These are phyloP conservation scores for Alnus rubra DNA, from an alignment of 306 rosid species.

Conservation along the genomic window DNA sequence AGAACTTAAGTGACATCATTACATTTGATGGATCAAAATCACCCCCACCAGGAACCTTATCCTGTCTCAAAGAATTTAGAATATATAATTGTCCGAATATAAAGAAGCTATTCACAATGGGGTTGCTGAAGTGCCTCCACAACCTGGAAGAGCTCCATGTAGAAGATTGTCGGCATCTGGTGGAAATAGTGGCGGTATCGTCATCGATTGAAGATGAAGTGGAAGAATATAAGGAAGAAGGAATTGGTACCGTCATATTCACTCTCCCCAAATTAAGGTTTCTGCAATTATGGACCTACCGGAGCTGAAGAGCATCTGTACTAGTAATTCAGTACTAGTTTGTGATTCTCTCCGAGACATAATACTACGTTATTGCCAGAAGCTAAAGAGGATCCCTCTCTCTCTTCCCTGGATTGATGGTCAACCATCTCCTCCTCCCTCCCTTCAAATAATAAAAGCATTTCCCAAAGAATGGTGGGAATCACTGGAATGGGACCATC, in stretches of 20 bases:
- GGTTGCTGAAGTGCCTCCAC: not conserved
- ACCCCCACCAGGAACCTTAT: not conserved
- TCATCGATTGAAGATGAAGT: not conserved
- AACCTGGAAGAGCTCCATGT: conserved; percentile 4
- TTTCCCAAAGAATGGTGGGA: conserved; percentile 28
- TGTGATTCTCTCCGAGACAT: conserved; percentile 10
- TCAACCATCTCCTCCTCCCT: conserved; percentile 18
- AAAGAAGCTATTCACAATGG: not conserved
- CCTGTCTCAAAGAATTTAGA: conserved; percentile 5
- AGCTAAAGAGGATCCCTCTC: conserved; percentile 18
- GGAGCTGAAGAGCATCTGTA: conserved; percentile 12
- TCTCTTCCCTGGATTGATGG: not conserved
- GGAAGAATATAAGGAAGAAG: not conserved
- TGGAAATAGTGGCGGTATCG: conserved; percentile 8
- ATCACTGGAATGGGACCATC: conserved; percentile 23
- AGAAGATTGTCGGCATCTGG: not conserved
- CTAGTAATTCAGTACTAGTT: not conserved
- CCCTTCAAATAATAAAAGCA: conserved; percentile 24
- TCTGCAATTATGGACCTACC: not conserved
- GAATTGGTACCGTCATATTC: not conserved
- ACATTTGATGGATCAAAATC: not conserved
- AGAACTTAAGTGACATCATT: not conserved
- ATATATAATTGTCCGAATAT: conserved; percentile 5
- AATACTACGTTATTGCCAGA: conserved; percentile 4
- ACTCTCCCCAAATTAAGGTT: not conserved